Conservation (phyloP, 1,284 basidiomycete species). For the Naganishia liquefaciens region DNA sequence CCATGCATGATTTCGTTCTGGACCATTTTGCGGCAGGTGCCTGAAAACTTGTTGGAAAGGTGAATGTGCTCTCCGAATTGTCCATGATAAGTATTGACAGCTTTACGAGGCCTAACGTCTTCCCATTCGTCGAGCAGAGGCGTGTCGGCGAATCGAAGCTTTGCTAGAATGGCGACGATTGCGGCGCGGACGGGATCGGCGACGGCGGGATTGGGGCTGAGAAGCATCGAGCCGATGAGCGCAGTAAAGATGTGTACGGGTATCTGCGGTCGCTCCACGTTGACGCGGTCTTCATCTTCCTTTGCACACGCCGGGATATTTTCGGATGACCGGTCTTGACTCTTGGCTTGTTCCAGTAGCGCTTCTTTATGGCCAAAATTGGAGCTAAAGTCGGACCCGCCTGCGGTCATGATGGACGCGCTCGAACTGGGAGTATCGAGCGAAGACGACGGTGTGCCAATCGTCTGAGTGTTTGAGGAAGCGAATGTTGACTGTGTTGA, state of each 20-base stretch:
- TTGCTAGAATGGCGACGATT: conserved; percentile 73
- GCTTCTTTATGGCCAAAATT: conserved; percentile 2
- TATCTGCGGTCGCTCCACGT: conserved; percentile 58
- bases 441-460: conserved; percentile 15
- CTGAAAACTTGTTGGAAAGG: conserved; percentile 58
- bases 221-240: conserved; percentile 80
- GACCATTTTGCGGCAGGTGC: conserved; percentile 64
- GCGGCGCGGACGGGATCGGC: conserved; percentile 72
- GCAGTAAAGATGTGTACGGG: conserved; percentile 86
- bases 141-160: conserved; percentile 44
- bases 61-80: conserved; percentile 53
- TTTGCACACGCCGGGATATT: background rate
- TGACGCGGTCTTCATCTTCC: conserved; percentile 1
- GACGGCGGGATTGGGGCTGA: conserved; percentile 74
- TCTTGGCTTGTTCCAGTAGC: conserved; percentile 1
- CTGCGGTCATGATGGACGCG: conserved; percentile 12
- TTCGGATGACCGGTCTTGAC: background rate
- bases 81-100: conserved; percentile 41
- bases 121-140: conserved; percentile 45
- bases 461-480: conserved; percentile 13
- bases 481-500: conserved; percentile 22
- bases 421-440: conserved; percentile 31
- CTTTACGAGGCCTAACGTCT: conserved; percentile 36
- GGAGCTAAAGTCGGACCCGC: conserved; percentile 22
- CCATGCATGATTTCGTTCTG: conserved; percentile 77